Evolutionary conservation across 2,329 filamentous ascomycete species (phyloP), one percentile per base, ranked within the genome.

Genomic region (Fusarium verticillioides): DNA sequence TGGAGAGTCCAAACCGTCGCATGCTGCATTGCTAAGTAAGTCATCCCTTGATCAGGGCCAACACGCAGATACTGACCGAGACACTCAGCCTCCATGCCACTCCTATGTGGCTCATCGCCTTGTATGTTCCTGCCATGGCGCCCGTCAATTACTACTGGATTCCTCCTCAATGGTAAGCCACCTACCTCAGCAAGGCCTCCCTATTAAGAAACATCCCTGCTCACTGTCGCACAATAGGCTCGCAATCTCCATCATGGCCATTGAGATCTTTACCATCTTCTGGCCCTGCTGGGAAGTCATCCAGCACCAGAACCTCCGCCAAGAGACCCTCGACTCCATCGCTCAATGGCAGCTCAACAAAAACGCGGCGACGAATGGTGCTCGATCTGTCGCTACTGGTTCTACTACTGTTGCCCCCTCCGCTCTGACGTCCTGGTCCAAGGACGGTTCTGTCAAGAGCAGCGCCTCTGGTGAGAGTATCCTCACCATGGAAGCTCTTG

Each of bases 61-160:
- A 13, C 2, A 26, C n/a, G 26, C 18, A 23, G 2, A 26, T 39
- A 67, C 69, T 60, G 42, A 74, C 64, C 53, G 32, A 67, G 60
- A 62, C 50, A 62, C 44, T 37, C 60, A 90, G 89, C 63, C 85
- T 93, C 26, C 90, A 88, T 62, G 90, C 90, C 28, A 88, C 90
- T 13, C 91, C 91, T 0, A 86, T 93, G 82, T 93, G 91, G 91
- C 85, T 93, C 42, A 80, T 91, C 30, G 91, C 89, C 61, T 81
- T 90, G 19, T 85, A 88, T 65, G 84, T 84, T 7, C 85, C 88
- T 10, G 83, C 73, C 13, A 87, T 91, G 83, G 82, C 80, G 4
- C 77, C 81, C 0, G 80, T 91, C 60, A 91, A 91, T 78, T 76
- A 81, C 18, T 87, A 86, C 77, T 91, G 85, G 72, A 82, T 90